Evolutionary conservation across 164 flowering plant species (phyloP).

Genomic region (Vitis vinifera): ASM3070453v1 NC_081805.1:11168001-11168500

Average conservation of each 20-base stretch:
- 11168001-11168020: too few species aligned
- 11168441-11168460: background rate
- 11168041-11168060: too few species aligned
- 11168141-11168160: slow-evolving; percentile 81
- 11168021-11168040: too few species aligned
- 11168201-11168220: background rate
- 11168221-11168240: background rate
- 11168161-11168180: slow-evolving; percentile 85
- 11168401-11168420: background rate
- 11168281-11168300: background rate
- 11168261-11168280: background rate
- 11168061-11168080: background rate
- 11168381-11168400: slow-evolving; percentile 1
- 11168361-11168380: slow-evolving; percentile 34
- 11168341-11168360: slow-evolving; percentile 89
- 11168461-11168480: slow-evolving; percentile 4
- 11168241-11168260: background rate
- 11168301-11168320: slow-evolving; percentile 53
- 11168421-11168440: background rate
- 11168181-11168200: slow-evolving; percentile 88
- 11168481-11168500: slow-evolving; percentile 2
- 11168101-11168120: slow-evolving; percentile 7
- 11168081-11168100: slow-evolving; percentile 8
- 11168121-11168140: slow-evolving; percentile 70
- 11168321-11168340: slow-evolving; percentile 80